Conservation (phyloP, 805 yeast genomes). For the Teunomyces stri region DNA sequence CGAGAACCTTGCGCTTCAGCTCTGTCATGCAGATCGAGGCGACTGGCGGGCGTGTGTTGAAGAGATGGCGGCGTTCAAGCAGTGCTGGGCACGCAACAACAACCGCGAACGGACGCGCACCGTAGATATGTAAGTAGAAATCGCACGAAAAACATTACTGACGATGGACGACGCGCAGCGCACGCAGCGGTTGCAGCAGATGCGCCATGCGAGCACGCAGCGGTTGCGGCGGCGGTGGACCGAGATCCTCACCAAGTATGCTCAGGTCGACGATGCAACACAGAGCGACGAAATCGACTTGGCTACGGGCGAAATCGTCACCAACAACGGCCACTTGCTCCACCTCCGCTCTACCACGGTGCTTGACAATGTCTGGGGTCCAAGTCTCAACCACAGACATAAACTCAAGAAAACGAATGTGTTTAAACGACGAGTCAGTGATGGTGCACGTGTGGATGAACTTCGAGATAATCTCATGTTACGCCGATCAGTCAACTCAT, state of each 20-base stretch:
- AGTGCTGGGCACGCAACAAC: constrained; percentile 61
- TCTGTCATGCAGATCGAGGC: constrained; percentile 47
- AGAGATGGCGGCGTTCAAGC: constrained; percentile 54
- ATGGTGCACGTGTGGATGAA: constrained; percentile 7
- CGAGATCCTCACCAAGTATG: constrained; percentile 51
- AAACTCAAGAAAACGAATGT: too few species aligned
- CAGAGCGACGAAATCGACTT: constrained; percentile 69
- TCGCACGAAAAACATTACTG: neutral
- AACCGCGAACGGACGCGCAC: constrained; percentile 51
- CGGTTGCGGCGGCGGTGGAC: constrained; percentile 44
- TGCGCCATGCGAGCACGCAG: constrained; percentile 28
- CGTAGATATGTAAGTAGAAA: constrained; percentile 24
- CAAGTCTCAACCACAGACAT: neutral
- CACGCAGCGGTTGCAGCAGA: constrained; percentile 20
- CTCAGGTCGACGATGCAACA: constrained; percentile 42
- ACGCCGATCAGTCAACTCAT: too few species aligned
- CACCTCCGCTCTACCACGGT: constrained; percentile 29
- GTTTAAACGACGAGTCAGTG: neutral
- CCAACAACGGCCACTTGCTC: constrained; percentile 68
- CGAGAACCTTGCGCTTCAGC: constrained; percentile 38
- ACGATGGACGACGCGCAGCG: constrained; percentile 11
- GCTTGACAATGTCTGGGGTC: too few species aligned
- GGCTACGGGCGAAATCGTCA: constrained; percentile 57
- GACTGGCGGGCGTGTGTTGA: constrained; percentile 40
- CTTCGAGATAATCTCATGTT: too few species aligned